Base-by-base conservation (phyloP, 2,329 filamentous ascomycete genomes). In the Epichloe coenophiala region DNA sequence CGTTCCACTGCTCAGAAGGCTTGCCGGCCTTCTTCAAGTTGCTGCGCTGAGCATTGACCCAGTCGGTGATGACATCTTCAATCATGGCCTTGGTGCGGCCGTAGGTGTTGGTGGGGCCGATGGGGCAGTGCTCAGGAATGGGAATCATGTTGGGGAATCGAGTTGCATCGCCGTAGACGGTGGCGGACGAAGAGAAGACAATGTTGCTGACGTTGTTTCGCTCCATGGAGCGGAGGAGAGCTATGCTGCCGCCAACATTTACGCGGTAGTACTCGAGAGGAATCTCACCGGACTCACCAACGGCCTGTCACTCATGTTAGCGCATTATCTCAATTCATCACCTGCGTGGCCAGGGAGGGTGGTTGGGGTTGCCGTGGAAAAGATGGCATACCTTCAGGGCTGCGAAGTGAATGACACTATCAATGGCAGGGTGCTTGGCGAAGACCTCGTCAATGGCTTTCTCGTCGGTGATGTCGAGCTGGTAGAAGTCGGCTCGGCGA, bases 401-500 rank as follows among this genome's bases (percentile, higher is more conserved):
- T 56, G 93, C 94, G 66, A 98, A 98, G 76, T 98, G 93, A 62
- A 98, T 97, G 58, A 97, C 93, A 66, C 88, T 95, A 77, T 96
- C 89, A 63, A 98, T 96, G 63, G 88, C 84, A 48, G 90, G 88
- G 71, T 97, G 85, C 64, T 85, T 86, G 56, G 80, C 75, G 65
- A 98, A 96, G 61, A 97, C 86, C 61, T 83, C 82, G 66, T 96
- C 88, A 53, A 98, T 77, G 12, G 76, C 85, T 55, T 78, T 77
- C 68, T 93, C 85, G 64, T 96, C 80, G 59, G 88, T 96, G 62
- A 98, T 80, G 71, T 98, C 93, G 64, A 82, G 74, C 68, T 95
- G 73, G 74, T 89, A 82, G 69, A 96, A 96, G 54, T 75, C 73
- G 51, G 93, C 88, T 57, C 86, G 84, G 72, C 89, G 93, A 64